phyloP scores from a whole-genome alignment of 2,329 filamentous ascomycete species.

The Colletotrichum camelliae region DNA sequence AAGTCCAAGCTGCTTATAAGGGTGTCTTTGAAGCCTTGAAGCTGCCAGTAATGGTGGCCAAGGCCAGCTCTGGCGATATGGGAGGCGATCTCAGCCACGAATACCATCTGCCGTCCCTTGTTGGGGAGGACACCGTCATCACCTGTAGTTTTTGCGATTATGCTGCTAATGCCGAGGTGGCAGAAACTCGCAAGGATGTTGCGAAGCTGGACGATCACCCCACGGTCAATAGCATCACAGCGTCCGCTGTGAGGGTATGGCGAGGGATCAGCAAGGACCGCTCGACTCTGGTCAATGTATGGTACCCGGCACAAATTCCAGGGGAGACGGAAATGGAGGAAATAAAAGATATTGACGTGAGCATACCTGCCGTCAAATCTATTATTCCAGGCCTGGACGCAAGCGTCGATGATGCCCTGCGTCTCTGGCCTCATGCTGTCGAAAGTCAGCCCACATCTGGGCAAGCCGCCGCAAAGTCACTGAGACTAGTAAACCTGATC shows the following conservation, averaged over 20 bases:
- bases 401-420: slow-evolving; percentile 64
- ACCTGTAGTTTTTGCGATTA: slow-evolving; percentile 77
- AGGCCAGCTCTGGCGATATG: slow-evolving; percentile 95
- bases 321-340: neutral
- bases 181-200: slow-evolving; percentile 38
- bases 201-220: slow-evolving; percentile 6
- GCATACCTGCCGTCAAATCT: slow-evolving; percentile 67
- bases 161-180: slow-evolving; percentile 88
- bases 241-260: slow-evolving; percentile 52
- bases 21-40: slow-evolving; percentile 83
- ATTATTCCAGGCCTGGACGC: slow-evolving; percentile 73
- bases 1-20: slow-evolving; percentile 76
- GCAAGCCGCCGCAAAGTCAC: neutral
- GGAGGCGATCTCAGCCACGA: slow-evolving; percentile 93
- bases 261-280: slow-evolving; percentile 72
- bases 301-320: slow-evolving; percentile 53
- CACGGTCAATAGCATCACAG: slow-evolving; percentile 28
- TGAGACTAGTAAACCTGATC: slow-evolving; percentile 37
- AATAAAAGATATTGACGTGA: slow-evolving; percentile 40
- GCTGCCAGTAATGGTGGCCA: slow-evolving; percentile 82
- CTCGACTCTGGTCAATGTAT: slow-evolving; percentile 71
- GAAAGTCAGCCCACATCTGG: slow-evolving; percentile 25
- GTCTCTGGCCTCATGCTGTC: slow-evolving; percentile 53
- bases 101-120: slow-evolving; percentile 81
- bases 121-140: slow-evolving; percentile 87